Conservation (phyloP, 2,329 filamentous ascomycete genomes). For the Monosporascus sp. region DNA sequence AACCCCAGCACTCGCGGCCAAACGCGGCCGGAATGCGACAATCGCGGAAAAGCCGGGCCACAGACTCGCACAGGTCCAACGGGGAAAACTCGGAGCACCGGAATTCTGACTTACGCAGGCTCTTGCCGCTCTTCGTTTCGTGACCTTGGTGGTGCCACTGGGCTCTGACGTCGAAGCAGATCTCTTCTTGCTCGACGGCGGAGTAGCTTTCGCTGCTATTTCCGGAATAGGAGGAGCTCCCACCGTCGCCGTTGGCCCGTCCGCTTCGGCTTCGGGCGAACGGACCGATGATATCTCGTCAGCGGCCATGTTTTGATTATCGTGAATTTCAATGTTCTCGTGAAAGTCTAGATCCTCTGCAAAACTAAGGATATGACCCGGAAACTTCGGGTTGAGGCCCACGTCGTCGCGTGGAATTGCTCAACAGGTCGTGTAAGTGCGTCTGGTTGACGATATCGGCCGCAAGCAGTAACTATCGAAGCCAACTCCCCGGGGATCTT, state of each 20-base stretch:
- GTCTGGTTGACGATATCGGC: conserved; percentile 14
- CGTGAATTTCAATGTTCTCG: too few relatives aligned
- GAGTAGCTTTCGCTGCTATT: conserved; percentile 9
- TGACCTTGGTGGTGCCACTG: conserved; percentile 42
- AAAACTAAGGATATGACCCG: too few relatives aligned
- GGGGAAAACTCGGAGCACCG: not conserved
- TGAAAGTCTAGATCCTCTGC: too few relatives aligned
- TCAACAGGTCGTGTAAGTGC: conserved; percentile 10
- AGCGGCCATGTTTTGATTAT: conserved; percentile 15
- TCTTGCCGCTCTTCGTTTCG: conserved; percentile 82
- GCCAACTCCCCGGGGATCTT: too few relatives aligned
- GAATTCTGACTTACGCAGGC: conserved; percentile 65
- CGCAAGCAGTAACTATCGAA: conserved; percentile 9
- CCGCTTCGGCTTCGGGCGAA: conserved; percentile 20
- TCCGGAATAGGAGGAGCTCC: conserved; percentile 9
- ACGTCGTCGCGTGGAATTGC: not conserved
- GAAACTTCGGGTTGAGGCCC: not conserved
- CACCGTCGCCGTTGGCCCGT: conserved; percentile 12
- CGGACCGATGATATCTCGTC: conserved; percentile 17
- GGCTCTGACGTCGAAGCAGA: conserved; percentile 26
- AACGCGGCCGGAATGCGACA: not conserved
- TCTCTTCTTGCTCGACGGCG: conserved; percentile 25
- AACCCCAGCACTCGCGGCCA: not conserved
- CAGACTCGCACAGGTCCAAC: not conserved
- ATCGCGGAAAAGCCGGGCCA: not conserved